Base-by-base conservation (phyloP, 192 early-diverging fungal genomes). In the Glomus cerebriforme region DNA sequence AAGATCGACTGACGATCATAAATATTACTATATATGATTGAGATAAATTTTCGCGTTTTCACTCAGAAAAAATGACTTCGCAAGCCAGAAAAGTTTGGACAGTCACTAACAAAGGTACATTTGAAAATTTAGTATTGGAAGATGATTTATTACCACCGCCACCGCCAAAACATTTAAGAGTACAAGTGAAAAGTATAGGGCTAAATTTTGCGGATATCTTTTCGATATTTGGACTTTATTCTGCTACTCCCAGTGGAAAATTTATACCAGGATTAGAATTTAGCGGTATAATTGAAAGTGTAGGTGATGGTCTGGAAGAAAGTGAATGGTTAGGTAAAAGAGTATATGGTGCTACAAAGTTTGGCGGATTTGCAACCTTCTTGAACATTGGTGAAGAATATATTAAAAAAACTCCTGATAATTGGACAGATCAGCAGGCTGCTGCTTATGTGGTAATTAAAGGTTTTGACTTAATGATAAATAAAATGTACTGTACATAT, bases 261-360 rank as follows among this genome's bases (percentile, higher is more conserved):
- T 79, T 79, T 45, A 35, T 71, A 24, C 77, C 77, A 27, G 77
- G 77, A 6, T 68, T 77, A 22, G 75, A 77, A 49, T 65, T 77
- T 68, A n/a, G 64, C 19, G 75, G 75, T 22, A 17, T 77, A 27
- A 22, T 79, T 59, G 77, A 79, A 29, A 58, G 49, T 59, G 63
- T 79, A 60, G 77, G 77, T 24, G 77, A 79, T 17, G 66, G 29
- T 7, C 5, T 68, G 24, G 31, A 64, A 19, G 32, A 72, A 39
- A 7, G n/a, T 49, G 77, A 68, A 34, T 79, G 77, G 77, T 35
- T 79, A 59, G 77, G 67, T 22, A 68, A 67, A 49, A 26, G 77
- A 19, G 77, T 79, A 29, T 79, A 79, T 73, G 77, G 66, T 22
- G 68, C 37, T 24, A 72, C 67, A 19, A 43, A n/a, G 24, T 79